Evolutionary conservation across 2,329 filamentous ascomycete genomes (phyloP).

Genomic region (Diaporthe amygdali): DNA sequence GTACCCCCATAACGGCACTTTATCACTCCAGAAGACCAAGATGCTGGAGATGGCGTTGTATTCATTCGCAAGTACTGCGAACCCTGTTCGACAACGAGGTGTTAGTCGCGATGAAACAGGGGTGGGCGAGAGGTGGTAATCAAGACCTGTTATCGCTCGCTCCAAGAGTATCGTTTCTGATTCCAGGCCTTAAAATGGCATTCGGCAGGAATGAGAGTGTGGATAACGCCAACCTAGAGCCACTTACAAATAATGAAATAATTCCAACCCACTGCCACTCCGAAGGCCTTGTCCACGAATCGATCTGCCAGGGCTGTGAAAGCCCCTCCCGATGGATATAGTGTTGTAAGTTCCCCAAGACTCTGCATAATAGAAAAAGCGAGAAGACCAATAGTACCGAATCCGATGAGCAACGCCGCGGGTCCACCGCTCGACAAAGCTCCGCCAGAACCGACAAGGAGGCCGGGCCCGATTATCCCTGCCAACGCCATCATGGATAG

Average conservation of each 20-base stretch:
- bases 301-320: slow-evolving; percentile 75
- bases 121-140: neutral
- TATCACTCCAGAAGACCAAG: slow-evolving; percentile 68
- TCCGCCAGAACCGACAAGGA: slow-evolving; percentile 74
- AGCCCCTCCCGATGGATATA: slow-evolving; percentile 73
- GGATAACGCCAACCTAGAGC: neutral
- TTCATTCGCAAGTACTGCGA: slow-evolving; percentile 70
- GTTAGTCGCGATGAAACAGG: neutral
- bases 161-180: too few relatives aligned
- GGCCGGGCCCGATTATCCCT: slow-evolving; percentile 70
- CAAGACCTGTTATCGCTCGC: neutral
- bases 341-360: slow-evolving; percentile 74
- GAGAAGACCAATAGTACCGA: slow-evolving; percentile 73
- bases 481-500: slow-evolving; percentile 70
- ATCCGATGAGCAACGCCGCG: slow-evolving; percentile 75
- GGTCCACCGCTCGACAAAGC: slow-evolving; percentile 73
- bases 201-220: too few relatives aligned
- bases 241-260: slow-evolving; percentile 68
- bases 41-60: slow-evolving; percentile 74
- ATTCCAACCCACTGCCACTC: slow-evolving; percentile 73
- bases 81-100: slow-evolving; percentile 27
- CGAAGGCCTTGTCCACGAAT: slow-evolving; percentile 74
- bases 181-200: too few relatives aligned
- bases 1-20: slow-evolving; percentile 67
- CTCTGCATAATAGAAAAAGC: slow-evolving; percentile 74